Evolutionary conservation across 805 yeast species (phyloP), one percentile per base, ranked within the genome.

Genomic region (Ogataea chonburiensis): DNA sequence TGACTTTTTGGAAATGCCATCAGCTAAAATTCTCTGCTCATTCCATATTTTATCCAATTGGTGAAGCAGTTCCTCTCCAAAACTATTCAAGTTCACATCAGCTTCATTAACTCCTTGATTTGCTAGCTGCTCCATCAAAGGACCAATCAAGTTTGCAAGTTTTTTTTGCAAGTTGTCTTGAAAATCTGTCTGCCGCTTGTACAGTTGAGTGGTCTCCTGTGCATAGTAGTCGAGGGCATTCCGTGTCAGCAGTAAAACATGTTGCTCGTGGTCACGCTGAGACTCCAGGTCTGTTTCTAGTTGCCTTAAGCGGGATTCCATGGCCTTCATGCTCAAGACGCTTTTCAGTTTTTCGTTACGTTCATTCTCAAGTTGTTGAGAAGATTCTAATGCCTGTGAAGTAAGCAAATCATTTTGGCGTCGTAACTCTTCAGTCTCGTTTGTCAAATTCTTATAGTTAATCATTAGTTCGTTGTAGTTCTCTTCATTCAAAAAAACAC

Each of bases 401-500:
- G 53, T 54, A 17, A 73, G 43, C 5, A 63, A 55, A 15, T 67
- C 70, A n/a, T 63, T 64, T 7, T 58, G 59, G 31, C 77, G 53
- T 35, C 63, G 58, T 13, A 61, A 54, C 47, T 77, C 82, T 24
- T 67, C 68, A 7, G 71, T 59, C 45, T 75, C 78, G 2, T 70
- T 70, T 28, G 69, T 72, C 31, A 66, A 63, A 41, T 68, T 73
- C 39, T 73, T 77, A 12, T 70, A 55, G 34, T 73, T 74, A 35
- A 60, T 61, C 48, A 70, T 68, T 20, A 75, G 37, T 28, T 71
- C 73, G 32, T 71, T 71, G 49, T 81, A 81, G 52, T 79, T 79
- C 11, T 63, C 68, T 19, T 74, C 75, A 49, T 78, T 77, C 70
- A 85, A 60, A 50, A 66, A 79, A 16, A 84, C 68, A 2, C 89